Evolutionary conservation across 2,329 filamentous ascomycete species (phyloP).

Genomic region (Fusarium heterosporum): DNA sequence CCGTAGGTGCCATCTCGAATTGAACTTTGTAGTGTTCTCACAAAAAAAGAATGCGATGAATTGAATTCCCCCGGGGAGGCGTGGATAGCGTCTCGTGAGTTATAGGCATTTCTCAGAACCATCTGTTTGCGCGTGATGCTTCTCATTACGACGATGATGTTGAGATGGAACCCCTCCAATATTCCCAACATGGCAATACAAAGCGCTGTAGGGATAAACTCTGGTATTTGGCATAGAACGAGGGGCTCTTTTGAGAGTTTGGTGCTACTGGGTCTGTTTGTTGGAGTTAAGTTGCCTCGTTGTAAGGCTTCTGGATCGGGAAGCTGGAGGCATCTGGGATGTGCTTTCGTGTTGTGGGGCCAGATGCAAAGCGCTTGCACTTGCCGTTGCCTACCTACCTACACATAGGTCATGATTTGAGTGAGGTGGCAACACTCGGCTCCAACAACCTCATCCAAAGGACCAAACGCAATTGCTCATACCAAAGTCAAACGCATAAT

Average conservation of each 20-base stretch:
- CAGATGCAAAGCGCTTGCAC: conserved; percentile 24
- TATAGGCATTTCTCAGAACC: conserved; percentile 16
- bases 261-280: not conserved
- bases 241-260: conserved; percentile 4
- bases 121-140: conserved; percentile 21
- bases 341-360: conserved; percentile 9
- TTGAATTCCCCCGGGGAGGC: not conserved
- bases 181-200: conserved; percentile 14
- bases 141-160: conserved; percentile 3
- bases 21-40: conserved; percentile 1
- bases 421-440: conserved; percentile 25
- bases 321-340: conserved; percentile 30
- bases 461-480: not conserved
- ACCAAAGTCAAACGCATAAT: conserved; percentile 9
- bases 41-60: not conserved
- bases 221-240: conserved; percentile 10
- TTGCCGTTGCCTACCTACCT: conserved; percentile 7
- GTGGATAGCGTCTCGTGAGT: conserved; percentile 5
- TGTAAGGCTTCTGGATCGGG: conserved; percentile 14
- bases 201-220: conserved; percentile 17
- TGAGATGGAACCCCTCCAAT: not conserved
- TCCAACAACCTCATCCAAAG: conserved; percentile 25
- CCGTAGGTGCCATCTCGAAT: conserved; percentile 43
- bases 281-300: not conserved
- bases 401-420: too few species aligned